These are phyloP conservation scores for Candida sakaeoensis DNA, from an alignment of 805 yeast species.

Conservation along the genomic window DNA sequence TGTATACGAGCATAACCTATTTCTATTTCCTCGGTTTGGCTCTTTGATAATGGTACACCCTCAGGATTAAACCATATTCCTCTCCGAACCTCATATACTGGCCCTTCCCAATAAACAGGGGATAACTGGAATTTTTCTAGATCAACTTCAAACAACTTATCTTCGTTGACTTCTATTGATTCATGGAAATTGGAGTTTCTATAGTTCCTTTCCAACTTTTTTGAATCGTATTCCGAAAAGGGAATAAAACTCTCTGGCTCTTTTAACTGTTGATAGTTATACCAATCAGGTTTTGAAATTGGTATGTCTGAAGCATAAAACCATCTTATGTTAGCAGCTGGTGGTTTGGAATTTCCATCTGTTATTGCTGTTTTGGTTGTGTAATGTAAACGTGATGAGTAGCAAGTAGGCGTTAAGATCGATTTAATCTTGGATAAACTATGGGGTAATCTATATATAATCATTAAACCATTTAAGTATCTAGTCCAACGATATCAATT, in stretches of 20 bases:
- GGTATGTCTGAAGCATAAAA: constrained; percentile 83
- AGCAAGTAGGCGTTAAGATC: background rate
- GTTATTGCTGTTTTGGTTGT: constrained; percentile 30
- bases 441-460: constrained; percentile 1
- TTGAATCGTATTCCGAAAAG: constrained; percentile 62
- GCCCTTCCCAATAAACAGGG: constrained; percentile 89
- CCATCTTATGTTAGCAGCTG: constrained; percentile 47
- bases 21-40: constrained; percentile 58
- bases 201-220: constrained; percentile 47
- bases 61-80: constrained; percentile 77
- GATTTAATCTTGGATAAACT: background rate
- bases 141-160: constrained; percentile 72
- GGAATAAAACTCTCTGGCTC: constrained; percentile 61
- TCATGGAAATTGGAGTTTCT: background rate
- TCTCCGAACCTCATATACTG: constrained; percentile 74
- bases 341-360: constrained; percentile 43
- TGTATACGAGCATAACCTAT: constrained; percentile 41
- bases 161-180: constrained; percentile 70
- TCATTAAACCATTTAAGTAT: background rate
- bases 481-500: background rate
- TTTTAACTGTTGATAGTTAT: constrained; percentile 46
- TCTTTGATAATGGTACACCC: constrained; percentile 50
- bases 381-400: background rate
- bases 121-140: constrained; percentile 47
- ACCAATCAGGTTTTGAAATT: constrained; percentile 58